Evolutionary conservation across 495 filamentous ascomycete genomes (phyloP), one percentile per base, ranked within the genome.

Genomic region (Sabuloglossum arenarium): DNA sequence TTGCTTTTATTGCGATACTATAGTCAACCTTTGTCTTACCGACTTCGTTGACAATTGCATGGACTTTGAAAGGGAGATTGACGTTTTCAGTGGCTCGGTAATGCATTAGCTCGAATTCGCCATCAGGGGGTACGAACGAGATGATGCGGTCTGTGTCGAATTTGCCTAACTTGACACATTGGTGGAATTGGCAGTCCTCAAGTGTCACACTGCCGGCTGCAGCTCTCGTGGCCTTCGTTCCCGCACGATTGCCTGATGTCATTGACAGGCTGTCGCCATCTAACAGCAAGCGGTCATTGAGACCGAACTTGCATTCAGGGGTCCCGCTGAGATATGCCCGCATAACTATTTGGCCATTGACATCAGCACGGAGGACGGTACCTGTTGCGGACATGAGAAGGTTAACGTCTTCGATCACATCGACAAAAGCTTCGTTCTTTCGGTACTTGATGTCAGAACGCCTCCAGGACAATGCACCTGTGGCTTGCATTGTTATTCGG

Each of bases 51-150:
- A 99, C 91, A 62, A 96, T 99, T 59, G 89, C 89, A 66, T 97
- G 93, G 54, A 99, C 88, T 68, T 94, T 95, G 77, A 99, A 99
- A 8, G 93, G 93, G 16, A 99, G 75, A 66, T 99, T 99, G 65
- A 99, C 90, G 64, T 99, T 97, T 68, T 99, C 93, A 23, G 91
- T 97, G n/a, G 93, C 90, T 59, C 93, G 87, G 71, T 99, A 99
- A 23, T 88, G 83, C 93, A 99, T 99, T 56, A 99, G 77, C 72
- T 99, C 93, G 69, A 99, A 99, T 63, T 96, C 90, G 59, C 93
- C 93, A 70, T 99, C 93, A 27, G 93, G 93, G 34, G 93, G 93
- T 32, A 99, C 80, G 69, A 99, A 99, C 24, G 83, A 89, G 69
- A 99, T 99, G 66, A 94, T 99, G 53, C 93, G 80, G 67, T 99